Evolutionary conservation across 371 early-diverging fungal species (phyloP).

Genomic region (Saksenaea oblongispora): DNA sequence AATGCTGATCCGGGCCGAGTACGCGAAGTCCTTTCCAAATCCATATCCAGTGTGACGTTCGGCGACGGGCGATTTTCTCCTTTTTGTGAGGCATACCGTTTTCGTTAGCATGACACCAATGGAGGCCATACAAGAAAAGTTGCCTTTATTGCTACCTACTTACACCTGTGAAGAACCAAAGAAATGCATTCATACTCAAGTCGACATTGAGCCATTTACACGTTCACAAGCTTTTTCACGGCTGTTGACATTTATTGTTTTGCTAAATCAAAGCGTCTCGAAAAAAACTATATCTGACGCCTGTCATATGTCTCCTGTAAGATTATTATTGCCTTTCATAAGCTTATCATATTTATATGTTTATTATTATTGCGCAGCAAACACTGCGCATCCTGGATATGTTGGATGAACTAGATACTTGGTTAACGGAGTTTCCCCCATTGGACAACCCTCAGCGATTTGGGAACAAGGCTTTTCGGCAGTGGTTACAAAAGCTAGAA

Average conservation of each 20-base stretch:
- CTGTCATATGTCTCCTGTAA: constrained; percentile 55
- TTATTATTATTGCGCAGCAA: constrained; percentile 37
- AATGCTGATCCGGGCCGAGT: not conserved
- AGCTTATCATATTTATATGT: not conserved
- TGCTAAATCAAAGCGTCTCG: constrained; percentile 68
- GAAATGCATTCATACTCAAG: constrained; percentile 58
- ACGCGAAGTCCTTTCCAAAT: too few species aligned
- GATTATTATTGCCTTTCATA: not conserved
- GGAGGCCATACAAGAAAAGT: not conserved
- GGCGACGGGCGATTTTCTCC: not conserved
- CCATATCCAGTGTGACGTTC: not conserved
- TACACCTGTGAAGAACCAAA: constrained; percentile 41
- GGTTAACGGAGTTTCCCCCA: constrained; percentile 81
- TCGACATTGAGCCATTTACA: constrained; percentile 58
- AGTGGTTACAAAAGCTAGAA: constrained; percentile 61
- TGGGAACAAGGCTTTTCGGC: constrained; percentile 79
- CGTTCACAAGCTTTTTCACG: constrained; percentile 68
- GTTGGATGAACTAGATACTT: constrained; percentile 66
- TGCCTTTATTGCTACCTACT: constrained; percentile 3
- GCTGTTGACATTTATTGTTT: constrained; percentile 70
- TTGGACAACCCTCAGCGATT: constrained; percentile 71
- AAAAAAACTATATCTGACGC: constrained; percentile 61
- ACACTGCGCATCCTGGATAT: constrained; percentile 56
- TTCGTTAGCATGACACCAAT: not conserved
- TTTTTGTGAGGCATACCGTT: not conserved